Percentiles rank a stretch among this genome's conserved stretches.
phyloP scores from a whole-genome alignment of 1,139 yeast genomes.

The Geotrichum bryndzae region DNA sequence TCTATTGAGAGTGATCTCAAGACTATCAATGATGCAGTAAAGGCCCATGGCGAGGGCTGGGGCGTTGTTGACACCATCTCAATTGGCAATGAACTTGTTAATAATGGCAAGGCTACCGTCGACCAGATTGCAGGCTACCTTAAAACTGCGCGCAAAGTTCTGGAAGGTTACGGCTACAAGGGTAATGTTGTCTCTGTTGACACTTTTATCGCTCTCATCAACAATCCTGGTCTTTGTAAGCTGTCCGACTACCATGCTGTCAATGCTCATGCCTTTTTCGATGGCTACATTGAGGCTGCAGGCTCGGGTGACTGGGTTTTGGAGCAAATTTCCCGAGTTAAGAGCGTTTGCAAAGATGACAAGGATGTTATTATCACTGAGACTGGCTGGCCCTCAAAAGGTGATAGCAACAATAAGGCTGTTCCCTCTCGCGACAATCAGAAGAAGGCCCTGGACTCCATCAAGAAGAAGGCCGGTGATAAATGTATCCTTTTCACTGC shows the following conservation, averaged over 20 bases:
- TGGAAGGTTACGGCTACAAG: constrained; percentile 39
- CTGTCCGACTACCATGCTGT: constrained; percentile 77
- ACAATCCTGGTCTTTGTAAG: constrained; percentile 69
- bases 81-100: constrained; percentile 84
- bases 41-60: constrained; percentile 46
- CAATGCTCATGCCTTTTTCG: constrained; percentile 88
- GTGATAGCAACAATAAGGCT: constrained; percentile 59
- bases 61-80: constrained; percentile 63
- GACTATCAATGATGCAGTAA: constrained; percentile 25
- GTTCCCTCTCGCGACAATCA: constrained; percentile 67
- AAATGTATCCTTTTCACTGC: constrained; percentile 69
- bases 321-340: constrained; percentile 59
- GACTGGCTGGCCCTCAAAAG: constrained; percentile 87
- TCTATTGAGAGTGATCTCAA: constrained; percentile 38
- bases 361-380: constrained; percentile 70
- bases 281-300: constrained; percentile 57
- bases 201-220: constrained; percentile 62
- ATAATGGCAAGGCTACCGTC: constrained; percentile 57
- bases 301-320: constrained; percentile 71
- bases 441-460: constrained; percentile 54
- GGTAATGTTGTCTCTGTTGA: constrained; percentile 16
- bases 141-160: constrained; percentile 48
- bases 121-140: constrained; percentile 53
- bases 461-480: constrained; percentile 50
- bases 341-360: constrained; percentile 43